Evolutionary conservation across 2,329 filamentous ascomycete species (phyloP).

Genomic region (Aspergillus sp.): DNA sequence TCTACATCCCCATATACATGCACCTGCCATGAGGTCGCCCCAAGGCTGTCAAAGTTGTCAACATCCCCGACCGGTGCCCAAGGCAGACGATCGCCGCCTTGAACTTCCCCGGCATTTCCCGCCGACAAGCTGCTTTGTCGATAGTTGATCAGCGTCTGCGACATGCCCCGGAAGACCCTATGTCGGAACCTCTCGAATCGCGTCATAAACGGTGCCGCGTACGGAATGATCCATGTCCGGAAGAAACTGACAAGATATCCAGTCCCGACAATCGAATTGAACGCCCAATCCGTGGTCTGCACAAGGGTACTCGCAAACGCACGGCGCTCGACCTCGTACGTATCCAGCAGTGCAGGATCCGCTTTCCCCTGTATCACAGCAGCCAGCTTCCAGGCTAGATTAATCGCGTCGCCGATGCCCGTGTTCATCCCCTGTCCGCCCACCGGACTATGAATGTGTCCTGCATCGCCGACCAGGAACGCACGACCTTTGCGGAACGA

Average conservation of each 20-base stretch:
- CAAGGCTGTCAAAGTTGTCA: slow-evolving; percentile 29
- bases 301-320: slow-evolving; percentile 48
- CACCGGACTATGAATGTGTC: slow-evolving; percentile 56
- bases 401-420: slow-evolving; percentile 55
- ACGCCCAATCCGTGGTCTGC: slow-evolving; percentile 43
- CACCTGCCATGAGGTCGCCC: slow-evolving; percentile 29
- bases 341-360: slow-evolving; percentile 45
- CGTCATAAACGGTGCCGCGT: slow-evolving; percentile 27
- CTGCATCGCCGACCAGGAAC: slow-evolving; percentile 58
- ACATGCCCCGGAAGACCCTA: slow-evolving; percentile 36
- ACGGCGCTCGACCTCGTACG: slow-evolving; percentile 50
- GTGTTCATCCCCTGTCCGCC: slow-evolving; percentile 62
- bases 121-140: slow-evolving; percentile 40
- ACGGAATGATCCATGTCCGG: slow-evolving; percentile 41
- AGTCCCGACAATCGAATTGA: slow-evolving; percentile 40
- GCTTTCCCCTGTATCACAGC: slow-evolving; percentile 43
- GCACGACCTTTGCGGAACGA: slow-evolving; percentile 49
- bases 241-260: slow-evolving; percentile 43
- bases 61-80: slow-evolving; percentile 24
- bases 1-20: slow-evolving; percentile 28
- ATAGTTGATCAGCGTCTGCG: slow-evolving; percentile 47
- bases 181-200: slow-evolving; percentile 19
- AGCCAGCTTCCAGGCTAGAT: slow-evolving; percentile 57
- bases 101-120: slow-evolving; percentile 36
- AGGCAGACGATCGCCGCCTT: slow-evolving; percentile 50